A percentile compares a stretch with the other conserved stretches of the same genome.
phyloP scores from a whole-genome alignment of 768 basidiomycete genomes.

The Mycena galericulata region DNA sequence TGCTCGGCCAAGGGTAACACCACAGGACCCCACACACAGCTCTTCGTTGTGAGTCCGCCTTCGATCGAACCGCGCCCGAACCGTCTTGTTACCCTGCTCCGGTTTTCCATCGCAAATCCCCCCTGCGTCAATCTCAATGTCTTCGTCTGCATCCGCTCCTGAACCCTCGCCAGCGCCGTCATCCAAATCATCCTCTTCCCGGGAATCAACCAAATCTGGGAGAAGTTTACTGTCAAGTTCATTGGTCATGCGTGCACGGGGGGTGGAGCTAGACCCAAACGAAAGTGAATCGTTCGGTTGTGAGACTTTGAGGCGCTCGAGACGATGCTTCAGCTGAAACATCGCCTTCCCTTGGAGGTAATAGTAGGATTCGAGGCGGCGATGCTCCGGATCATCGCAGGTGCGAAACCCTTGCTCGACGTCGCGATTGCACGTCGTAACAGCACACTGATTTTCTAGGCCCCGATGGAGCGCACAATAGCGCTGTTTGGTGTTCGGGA shows the following conservation, averaged over 20 bases:
- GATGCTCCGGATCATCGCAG: conserved; percentile 37
- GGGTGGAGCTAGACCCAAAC: not conserved
- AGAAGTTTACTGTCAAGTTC: conserved; percentile 4
- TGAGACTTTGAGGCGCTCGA: conserved; percentile 32
- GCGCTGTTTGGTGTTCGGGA: conserved; percentile 23
- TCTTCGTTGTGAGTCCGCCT: conserved; percentile 54
- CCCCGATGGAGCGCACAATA: conserved; percentile 30
- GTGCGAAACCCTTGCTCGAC: conserved; percentile 15
- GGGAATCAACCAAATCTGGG: not conserved
- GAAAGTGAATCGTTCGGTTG: conserved; percentile 14
- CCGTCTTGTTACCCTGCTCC: too few relatives aligned
- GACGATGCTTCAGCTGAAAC: conserved; percentile 45
- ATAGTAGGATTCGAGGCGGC: conserved; percentile 34
- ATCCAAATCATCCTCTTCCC: too few relatives aligned
- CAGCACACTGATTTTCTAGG: conserved; percentile 19
- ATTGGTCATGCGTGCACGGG: not conserved
- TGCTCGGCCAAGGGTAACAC: conserved; percentile 44
- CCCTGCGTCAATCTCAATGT: too few relatives aligned
- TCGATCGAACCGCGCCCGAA: too few relatives aligned
- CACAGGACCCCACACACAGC: conserved; percentile 47
- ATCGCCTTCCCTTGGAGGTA: conserved; percentile 34
- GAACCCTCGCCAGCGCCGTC: not conserved
- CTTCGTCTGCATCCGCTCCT: conserved; percentile 31
- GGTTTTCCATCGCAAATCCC: too few relatives aligned
- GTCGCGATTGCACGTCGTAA: conserved; percentile 13